Conservation (phyloP, 2,329 filamentous ascomycete species). For the Aspergillus luchuensis region DNA sequence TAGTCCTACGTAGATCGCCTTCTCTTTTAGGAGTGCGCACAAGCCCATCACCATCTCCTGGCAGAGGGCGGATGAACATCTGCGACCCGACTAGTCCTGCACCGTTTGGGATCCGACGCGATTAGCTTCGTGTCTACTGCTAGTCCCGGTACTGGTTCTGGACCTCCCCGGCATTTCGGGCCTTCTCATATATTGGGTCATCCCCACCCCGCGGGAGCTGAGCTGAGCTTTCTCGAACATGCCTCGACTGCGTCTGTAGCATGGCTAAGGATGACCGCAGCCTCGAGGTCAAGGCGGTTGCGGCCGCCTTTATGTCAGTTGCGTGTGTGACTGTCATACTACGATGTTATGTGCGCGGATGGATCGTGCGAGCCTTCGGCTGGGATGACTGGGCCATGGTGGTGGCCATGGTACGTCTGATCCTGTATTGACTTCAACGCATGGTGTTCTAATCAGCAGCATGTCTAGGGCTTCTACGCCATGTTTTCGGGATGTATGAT, state of each 20-base stretch:
- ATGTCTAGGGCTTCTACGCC: constrained; percentile 26
- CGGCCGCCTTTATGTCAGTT: constrained; percentile 32
- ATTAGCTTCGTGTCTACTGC: constrained; percentile 1
- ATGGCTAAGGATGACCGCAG: constrained; percentile 26
- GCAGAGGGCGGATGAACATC: background rate
- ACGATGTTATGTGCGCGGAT: constrained; percentile 36
- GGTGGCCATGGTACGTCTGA: constrained; percentile 26
- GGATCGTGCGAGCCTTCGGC: constrained; percentile 36
- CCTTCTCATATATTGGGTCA: constrained; percentile 1
- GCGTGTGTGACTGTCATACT: constrained; percentile 31
- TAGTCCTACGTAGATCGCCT: background rate
- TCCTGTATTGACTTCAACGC: background rate
- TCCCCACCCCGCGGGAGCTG: background rate
- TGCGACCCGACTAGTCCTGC: background rate
- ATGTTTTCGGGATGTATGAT: constrained; percentile 37
- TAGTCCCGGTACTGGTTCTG: background rate
- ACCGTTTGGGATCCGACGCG: background rate
- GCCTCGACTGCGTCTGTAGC: constrained; percentile 6
- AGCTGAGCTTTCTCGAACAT: constrained; percentile 1
- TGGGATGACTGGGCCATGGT: constrained; percentile 39
- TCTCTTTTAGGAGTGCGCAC: background rate
- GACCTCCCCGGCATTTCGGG: constrained; percentile 1
- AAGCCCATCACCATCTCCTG: background rate
- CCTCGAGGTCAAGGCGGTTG: constrained; percentile 27
- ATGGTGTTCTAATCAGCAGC: constrained; percentile 2